A percentile compares a stretch with the other conserved stretches of the same genome.
Conservation (phyloP, 768 basidiomycete species). For the Xerocomus spinulosus region DNA sequence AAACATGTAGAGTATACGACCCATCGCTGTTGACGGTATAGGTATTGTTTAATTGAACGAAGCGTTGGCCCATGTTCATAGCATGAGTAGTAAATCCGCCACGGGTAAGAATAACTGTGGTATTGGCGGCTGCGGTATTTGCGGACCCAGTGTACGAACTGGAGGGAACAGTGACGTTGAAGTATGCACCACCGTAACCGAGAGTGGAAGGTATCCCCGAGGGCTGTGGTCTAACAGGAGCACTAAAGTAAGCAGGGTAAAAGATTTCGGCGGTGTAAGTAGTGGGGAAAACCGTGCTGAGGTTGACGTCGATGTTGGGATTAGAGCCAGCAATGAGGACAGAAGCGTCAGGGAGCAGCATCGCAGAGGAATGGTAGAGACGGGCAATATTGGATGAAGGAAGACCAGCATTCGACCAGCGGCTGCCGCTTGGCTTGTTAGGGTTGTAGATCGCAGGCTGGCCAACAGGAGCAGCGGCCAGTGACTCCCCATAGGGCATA, state of each 20-base stretch:
- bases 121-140: conserved; percentile 68
- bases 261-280: conserved; percentile 83
- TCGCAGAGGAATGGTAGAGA: conserved; percentile 88
- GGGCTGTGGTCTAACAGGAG: conserved; percentile 62
- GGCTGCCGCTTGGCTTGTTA: conserved; percentile 59
- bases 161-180: conserved; percentile 69
- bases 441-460: conserved; percentile 83
- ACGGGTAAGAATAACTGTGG: conserved; percentile 76
- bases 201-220: conserved; percentile 69
- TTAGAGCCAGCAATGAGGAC: conserved; percentile 91
- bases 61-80: conserved; percentile 90
- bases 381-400: conserved; percentile 64
- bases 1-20: conserved; percentile 72
- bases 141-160: conserved; percentile 60
- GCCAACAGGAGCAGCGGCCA: conserved; percentile 77
- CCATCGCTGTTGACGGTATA: conserved; percentile 78
- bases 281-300: conserved; percentile 61
- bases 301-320: conserved; percentile 84
- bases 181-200: conserved; percentile 77
- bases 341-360: conserved; percentile 82
- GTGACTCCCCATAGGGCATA: conserved; percentile 72
- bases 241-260: conserved; percentile 86
- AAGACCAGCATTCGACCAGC: conserved; percentile 72
- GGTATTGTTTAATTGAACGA: conserved; percentile 78
- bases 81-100: conserved; percentile 83